Evolutionary conservation across 139 green algal species (phyloP), one percentile per base, ranked within the genome.

Genomic region (Axilococcus clingmanii): DNA sequence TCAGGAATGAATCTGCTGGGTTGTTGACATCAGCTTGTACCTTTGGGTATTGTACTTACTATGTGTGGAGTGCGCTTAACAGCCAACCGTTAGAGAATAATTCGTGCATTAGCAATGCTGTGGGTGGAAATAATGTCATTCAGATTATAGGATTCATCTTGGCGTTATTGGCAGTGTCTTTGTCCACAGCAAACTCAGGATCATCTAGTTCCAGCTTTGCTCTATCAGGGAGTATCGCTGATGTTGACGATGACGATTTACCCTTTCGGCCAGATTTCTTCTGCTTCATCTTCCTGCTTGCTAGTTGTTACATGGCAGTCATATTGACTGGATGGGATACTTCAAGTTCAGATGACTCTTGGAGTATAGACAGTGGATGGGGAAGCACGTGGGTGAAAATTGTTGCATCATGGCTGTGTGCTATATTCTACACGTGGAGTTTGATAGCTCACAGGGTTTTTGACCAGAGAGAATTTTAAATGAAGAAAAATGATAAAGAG

Each of bases 301-400:
- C 74, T 0, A 71, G 68, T 3, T 68, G 67, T 24, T 86, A 86
- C 66, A 43, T 89, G 20, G 72, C 71, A 46, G 87, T 89, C 78
- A 36, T 89, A n/a, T 69, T 85, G 43, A 78, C 63, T 14, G 70
- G 54, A 50, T 62, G 37, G 41, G 54, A 29, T 40, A 35, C 17
- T 17, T n/a, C 8, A 22, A 32, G 64, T 5, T 57, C 42, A 8
- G 14, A 34, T 23, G 57, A 56, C 16, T 34, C 69, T 24, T 80
- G 77, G 33, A 43, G 57, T 14, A 46, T 86, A 3, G 80, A 82
- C 40, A 61, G 59, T 3, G 75, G 80, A 7, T 84, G 75, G 65
- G 68, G 63, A 35, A 52, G 55, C 43, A 62, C 71, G 3, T 94
- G 83, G 81, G 74, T 87, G 8, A 91, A 90, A 55, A 85, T 94